phyloP scores from a whole-genome alignment of 768 basidiomycete species.

The Dioszegia aurantiaca region DNA sequence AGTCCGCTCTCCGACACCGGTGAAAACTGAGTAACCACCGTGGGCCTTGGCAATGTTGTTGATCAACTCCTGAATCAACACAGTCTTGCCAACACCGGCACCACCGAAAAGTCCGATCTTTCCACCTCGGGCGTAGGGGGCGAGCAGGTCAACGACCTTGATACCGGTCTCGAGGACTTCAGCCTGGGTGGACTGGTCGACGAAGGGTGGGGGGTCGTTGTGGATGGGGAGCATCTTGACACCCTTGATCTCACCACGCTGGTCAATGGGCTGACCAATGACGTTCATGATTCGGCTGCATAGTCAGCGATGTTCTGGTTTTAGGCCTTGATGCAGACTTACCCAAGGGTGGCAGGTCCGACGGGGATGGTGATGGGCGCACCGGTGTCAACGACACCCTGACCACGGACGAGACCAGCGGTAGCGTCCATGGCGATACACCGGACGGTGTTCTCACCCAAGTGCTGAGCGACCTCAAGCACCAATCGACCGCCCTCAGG shows the following conservation, averaged over 20 bases:
- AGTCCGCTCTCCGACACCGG: constrained; percentile 99
- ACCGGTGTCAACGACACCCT: constrained; percentile 95
- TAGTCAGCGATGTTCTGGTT: constrained; percentile 7
- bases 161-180: constrained; percentile 99
- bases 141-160: constrained; percentile 99
- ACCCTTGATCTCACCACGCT: constrained; percentile 97
- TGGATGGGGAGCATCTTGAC: constrained; percentile 90
- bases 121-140: constrained; percentile 99
- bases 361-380: constrained; percentile 95
- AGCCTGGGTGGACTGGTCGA: constrained; percentile 97
- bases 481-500: constrained; percentile 95
- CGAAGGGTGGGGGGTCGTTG: constrained; percentile 93
- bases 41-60: constrained; percentile 99
- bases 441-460: constrained; percentile 98
- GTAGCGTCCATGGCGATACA: constrained; percentile 99
- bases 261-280: constrained; percentile 99
- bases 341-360: constrained; percentile 79
- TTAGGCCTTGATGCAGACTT: constrained; percentile 11
- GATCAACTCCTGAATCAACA: constrained; percentile 98
- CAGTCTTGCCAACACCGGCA: constrained; percentile 99
- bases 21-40: constrained; percentile 99
- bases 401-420: constrained; percentile 98
- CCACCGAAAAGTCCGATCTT: constrained; percentile 99
- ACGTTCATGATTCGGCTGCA: constrained; percentile 97
- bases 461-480: constrained; percentile 96